These are phyloP conservation scores for Knoxia roxburghii DNA, from an alignment of 257 asterid genomes.

Conservation along the genomic window DNA sequence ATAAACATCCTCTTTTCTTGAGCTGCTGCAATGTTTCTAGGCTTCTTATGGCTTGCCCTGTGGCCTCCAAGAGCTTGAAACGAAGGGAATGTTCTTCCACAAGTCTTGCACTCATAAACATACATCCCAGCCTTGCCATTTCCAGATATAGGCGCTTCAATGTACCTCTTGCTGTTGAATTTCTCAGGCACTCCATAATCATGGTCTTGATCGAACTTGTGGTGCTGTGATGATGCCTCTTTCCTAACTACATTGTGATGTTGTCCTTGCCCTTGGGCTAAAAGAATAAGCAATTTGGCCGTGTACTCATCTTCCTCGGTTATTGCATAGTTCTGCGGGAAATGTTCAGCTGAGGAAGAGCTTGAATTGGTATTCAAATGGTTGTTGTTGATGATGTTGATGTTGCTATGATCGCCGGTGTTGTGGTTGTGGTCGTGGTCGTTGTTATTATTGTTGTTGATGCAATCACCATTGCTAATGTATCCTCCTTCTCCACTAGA, in stretches of 20 bases:
- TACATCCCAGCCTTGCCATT: constrained; percentile 36
- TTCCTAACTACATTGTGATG: neutral
- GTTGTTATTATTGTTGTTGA: neutral
- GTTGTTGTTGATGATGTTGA: too few relatives aligned
- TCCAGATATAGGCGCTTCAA: constrained; percentile 20
- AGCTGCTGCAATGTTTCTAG: constrained; percentile 23
- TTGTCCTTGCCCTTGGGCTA: constrained; percentile 48
- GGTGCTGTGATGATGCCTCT: neutral
- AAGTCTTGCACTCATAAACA: constrained; percentile 76
- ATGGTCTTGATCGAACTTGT: constrained; percentile 2
- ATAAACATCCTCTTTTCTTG: constrained; percentile 15
- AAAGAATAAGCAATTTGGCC: constrained; percentile 75
- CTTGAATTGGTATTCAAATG: constrained; percentile 1
- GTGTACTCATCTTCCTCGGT: constrained; percentile 65
- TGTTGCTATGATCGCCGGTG: too few relatives aligned
- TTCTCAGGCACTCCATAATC: constrained; percentile 15
- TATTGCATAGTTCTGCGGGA: neutral
- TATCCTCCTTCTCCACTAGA: constrained; percentile 10
- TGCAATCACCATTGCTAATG: constrained; percentile 8
- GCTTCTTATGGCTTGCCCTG: constrained; percentile 61
- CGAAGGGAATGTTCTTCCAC: constrained; percentile 57
- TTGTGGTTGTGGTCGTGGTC: too few relatives aligned
- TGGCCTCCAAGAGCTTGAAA: constrained; percentile 97
- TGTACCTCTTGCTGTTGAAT: constrained; percentile 37
- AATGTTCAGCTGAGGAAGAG: constrained; percentile 14